Base-by-base conservation (phyloP, 345 rosid species). In the Eutrema japonicum region DNA sequence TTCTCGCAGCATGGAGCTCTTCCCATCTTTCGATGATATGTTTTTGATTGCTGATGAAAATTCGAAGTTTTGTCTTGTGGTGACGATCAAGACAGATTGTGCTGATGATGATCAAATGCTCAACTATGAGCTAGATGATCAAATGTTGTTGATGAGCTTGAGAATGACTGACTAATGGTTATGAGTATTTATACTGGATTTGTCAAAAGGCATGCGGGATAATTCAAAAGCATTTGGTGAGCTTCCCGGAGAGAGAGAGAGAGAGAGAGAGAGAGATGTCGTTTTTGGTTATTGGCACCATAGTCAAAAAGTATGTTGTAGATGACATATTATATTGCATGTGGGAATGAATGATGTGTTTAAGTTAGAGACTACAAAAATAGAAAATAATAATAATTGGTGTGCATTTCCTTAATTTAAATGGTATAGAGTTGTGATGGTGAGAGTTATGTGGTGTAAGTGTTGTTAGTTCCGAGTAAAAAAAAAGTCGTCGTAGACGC, bases 1-100 rank as follows among this genome's bases (percentile, higher is more conserved):
- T 90, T 86, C 73, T 87, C 90, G 57, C 98, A 90, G 70, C 96
- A 90, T 65, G 97, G 98, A 83, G 92, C 90, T 80, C 98, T 86
- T 73, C 60, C 98, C 98, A 90, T 93, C 52, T 82, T 70, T 26
- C 32, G 56, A 68, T 60, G 16, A 45, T 41, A 41, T 48, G 45
- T 46, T 66, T 45, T 33, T 30, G 52, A 11, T 70, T 54, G 40
- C n/a, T 50, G 53, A 29, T 35, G 16, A 18, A 45, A 14, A 47
- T 14, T 35, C 42, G 56, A 32, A 33, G 49, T 64, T 10, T 55
- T 57, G 40, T 29, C 40, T 71, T 46, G 61, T 67, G n/a, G 60
- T 3, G 12, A 51, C 2, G 54, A 52, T 53, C 12, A 12, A 53
- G 70, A 61, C 37, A 37, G 32, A 38, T 49, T 33, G 16, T 11